Percentiles rank a stretch among this genome's conserved stretches.
phyloP scores from a whole-genome alignment of 805 yeast genomes.

The Ogataea methylovora region DNA sequence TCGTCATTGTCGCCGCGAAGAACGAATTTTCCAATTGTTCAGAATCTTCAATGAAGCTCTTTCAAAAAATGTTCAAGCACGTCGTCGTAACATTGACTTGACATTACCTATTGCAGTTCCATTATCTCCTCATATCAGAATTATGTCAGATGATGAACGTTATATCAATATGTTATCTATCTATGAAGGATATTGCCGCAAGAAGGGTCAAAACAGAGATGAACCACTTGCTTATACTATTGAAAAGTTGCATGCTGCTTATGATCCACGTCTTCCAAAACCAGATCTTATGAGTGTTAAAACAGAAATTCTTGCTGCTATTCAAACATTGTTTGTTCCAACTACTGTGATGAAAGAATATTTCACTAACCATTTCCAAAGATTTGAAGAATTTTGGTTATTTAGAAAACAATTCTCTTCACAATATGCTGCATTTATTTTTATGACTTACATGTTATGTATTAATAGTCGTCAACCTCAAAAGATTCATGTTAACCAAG shows the following conservation, averaged over 20 bases:
- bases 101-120: slow-evolving; percentile 92
- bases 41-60: slow-evolving; percentile 80
- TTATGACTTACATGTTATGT: slow-evolving; percentile 91
- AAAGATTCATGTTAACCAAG: slow-evolving; percentile 75
- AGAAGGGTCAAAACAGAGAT: slow-evolving; percentile 69
- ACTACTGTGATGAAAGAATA: slow-evolving; percentile 73
- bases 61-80: slow-evolving; percentile 75
- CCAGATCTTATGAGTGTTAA: slow-evolving; percentile 86
- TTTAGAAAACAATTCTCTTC: slow-evolving; percentile 93
- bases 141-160: slow-evolving; percentile 73
- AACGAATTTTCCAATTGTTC: slow-evolving; percentile 85
- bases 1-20: slow-evolving; percentile 94
- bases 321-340: slow-evolving; percentile 84
- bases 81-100: slow-evolving; percentile 77
- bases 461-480: slow-evolving; percentile 90
- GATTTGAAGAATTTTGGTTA: slow-evolving; percentile 93
- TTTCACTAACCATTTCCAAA: slow-evolving; percentile 59
- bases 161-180: slow-evolving; percentile 73
- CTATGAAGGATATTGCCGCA: slow-evolving; percentile 80
- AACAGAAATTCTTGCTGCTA: slow-evolving; percentile 85
- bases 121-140: slow-evolving; percentile 86
- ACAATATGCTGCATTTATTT: slow-evolving; percentile 88
- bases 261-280: slow-evolving; percentile 87
- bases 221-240: slow-evolving; percentile 83
- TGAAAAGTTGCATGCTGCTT: slow-evolving; percentile 83